Evolutionary conservation across 345 rosid genomes (phyloP).

Genomic region (Punica granatum): DNA sequence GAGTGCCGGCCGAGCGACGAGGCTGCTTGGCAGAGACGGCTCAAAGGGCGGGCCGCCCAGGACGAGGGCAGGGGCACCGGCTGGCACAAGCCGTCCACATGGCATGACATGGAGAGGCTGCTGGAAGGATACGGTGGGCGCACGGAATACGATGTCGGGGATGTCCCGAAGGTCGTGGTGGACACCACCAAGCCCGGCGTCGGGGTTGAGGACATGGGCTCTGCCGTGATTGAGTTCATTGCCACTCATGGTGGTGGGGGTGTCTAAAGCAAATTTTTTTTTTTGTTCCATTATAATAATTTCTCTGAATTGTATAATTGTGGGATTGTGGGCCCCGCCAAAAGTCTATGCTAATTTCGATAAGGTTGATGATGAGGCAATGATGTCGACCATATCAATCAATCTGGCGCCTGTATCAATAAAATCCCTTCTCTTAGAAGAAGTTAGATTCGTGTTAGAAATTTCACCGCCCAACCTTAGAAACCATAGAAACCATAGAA

Average conservation of each 20-base stretch:
- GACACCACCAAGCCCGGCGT: conserved; percentile 32
- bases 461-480: too few species aligned
- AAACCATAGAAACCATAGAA: too few species aligned
- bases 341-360: neutral
- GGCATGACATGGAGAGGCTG: conserved; percentile 52
- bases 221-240: conserved; percentile 29
- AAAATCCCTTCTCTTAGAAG: neutral
- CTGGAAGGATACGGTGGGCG: conserved; percentile 47
- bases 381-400: neutral
- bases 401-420: too few species aligned
- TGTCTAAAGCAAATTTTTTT: neutral
- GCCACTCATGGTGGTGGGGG: neutral
- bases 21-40: conserved; percentile 46
- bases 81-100: conserved; percentile 65
- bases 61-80: conserved; percentile 19
- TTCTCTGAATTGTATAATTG: neutral
- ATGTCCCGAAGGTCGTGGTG: conserved; percentile 40
- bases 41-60: conserved; percentile 27
- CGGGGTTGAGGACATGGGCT: conserved; percentile 21
- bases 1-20: conserved; percentile 50
- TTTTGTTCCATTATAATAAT: too few species aligned
- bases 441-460: too few species aligned
- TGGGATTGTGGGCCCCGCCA: neutral
- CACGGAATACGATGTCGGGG: conserved; percentile 47
- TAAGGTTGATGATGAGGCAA: conserved; percentile 1